These are phyloP conservation scores for Alternaria sp. DNA, from an alignment of 2,329 filamentous ascomycete species.

Conservation along the genomic window DNA sequence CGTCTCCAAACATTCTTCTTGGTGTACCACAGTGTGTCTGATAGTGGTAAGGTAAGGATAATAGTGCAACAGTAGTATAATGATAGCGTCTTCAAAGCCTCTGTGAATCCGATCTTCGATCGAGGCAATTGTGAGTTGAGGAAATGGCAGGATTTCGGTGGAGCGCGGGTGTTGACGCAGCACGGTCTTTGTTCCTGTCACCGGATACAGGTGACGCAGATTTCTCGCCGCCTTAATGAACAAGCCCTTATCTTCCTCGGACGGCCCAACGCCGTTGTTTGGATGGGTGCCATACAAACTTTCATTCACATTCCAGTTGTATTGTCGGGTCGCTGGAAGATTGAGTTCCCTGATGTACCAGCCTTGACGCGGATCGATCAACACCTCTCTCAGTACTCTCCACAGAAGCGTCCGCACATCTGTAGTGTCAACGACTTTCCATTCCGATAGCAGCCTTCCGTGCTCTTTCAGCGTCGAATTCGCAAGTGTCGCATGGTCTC, in stretches of 20 bases:
- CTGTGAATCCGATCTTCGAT: slow-evolving; percentile 10
- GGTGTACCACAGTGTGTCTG: slow-evolving; percentile 12
- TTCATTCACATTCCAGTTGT: not conserved
- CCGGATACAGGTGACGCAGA: slow-evolving; percentile 11
- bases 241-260: slow-evolving; percentile 11
- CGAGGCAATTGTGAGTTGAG: not conserved
- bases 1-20: not conserved
- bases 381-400: slow-evolving; percentile 16
- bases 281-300: not conserved
- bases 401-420: slow-evolving; percentile 9
- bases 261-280: not conserved
- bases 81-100: slow-evolving; percentile 15
- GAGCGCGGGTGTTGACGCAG: not conserved
- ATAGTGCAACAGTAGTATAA: slow-evolving; percentile 24
- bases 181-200: not conserved
- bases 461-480: slow-evolving; percentile 15
- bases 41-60: slow-evolving; percentile 20
- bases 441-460: slow-evolving; percentile 13
- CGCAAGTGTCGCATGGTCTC: slow-evolving; percentile 13
- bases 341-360: slow-evolving; percentile 30
- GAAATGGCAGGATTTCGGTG: not conserved
- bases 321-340: slow-evolving; percentile 12
- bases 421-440: slow-evolving; percentile 9
- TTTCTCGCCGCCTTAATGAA: slow-evolving; percentile 11
- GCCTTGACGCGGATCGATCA: slow-evolving; percentile 19